Evolutionary conservation across 2,329 filamentous ascomycete genomes (phyloP), one percentile per base, ranked within the genome.

Genomic region (Triangularia verruculosa): DNA sequence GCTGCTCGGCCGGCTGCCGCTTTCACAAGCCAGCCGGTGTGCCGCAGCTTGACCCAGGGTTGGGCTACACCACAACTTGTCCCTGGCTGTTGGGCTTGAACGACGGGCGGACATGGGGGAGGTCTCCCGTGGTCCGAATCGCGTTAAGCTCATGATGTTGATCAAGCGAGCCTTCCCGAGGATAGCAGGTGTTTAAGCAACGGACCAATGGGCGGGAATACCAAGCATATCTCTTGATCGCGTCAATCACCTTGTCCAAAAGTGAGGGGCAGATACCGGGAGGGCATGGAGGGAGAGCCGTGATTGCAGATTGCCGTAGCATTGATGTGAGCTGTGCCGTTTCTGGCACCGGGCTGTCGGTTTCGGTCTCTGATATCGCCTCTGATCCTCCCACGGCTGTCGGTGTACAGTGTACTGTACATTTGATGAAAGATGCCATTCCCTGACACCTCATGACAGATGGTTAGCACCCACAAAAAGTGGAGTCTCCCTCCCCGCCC

Each of bases 171-270:
- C 47, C 24, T 54, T 51, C 59, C 63, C 56, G 54, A 54, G 54
- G 59, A 55, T 20, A 61, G 63, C 47, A 65, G 63, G 66, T 67
- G 57, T 20, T 51, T 32, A 30, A 28, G 47, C 12, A 54, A 53
- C 28, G 9, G 28, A 47, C 64, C 64, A 64, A 64, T 66, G 34
- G 47, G 59, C 32, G 47, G 56, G 39, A 54, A 43, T 28, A 57
- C 51, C 32, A 32, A 28, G 53, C n/a, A 5, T 28, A 25, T 53
- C 39, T 24, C 53, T 27, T 27, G 13, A 43, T 51, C 30, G 55
- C 34, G 55, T 47, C 52, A 28, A 39, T 32, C 54, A 54, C 25
- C n/a, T 47, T 25, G 51, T 27, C 51, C 51, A 20, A 54, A 54
- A 54, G 51, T 54, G 51, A 54, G 51, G 25, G 51, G 51, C 51